Base-by-base conservation (phyloP, 1,139 yeast species). In the Suhomyces guaymorum region DNA sequence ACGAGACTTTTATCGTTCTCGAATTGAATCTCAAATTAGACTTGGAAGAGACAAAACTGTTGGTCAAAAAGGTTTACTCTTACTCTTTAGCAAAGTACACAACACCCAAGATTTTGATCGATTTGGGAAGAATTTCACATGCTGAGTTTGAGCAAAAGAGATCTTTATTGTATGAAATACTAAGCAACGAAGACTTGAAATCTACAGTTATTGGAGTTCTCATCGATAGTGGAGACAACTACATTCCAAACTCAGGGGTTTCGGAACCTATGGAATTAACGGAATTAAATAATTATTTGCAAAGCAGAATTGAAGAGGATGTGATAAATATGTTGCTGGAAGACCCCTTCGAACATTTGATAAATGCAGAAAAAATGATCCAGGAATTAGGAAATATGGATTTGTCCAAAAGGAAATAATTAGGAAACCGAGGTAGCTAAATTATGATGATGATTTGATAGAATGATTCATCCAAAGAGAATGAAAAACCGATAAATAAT, bases 1-100 rank as follows among this genome's bases (percentile, higher is more conserved):
- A 52, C 7, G 76, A 72, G 31, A 66, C 76, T 0, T 72, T 70
- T 46, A 44, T 69, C n/a, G 51, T 68, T 4, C 38, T 70, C 17
- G 55, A 56, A 34, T 39, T 58, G 13, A 53, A 51, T 26, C 30
- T 41, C n/a, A 42, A 51, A 19, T 24, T 52, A 16, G 20, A 33
- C 4, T 33, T 38, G 15, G 43, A 38, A 7, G 57, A 57, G 7
- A 32, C 60, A 22, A 33, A 37, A 6, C 37, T 32, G 1, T 20
- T 50, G 7, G 46, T 63, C 13, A 42, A 48, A 1, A 43, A 38
- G 11, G 44, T 63, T 12, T 52, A 56, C 37, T 38, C 37, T 6
- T 54, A 61, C 30, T 28, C 48, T 7, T 48, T 47, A 5, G 33
- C 47, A 11, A 41, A 43, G 9, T 41, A 39, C 26, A 24, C 25